Conservation (phyloP, 1,284 basidiomycete genomes). For the Trichosporon faecale region DNA sequence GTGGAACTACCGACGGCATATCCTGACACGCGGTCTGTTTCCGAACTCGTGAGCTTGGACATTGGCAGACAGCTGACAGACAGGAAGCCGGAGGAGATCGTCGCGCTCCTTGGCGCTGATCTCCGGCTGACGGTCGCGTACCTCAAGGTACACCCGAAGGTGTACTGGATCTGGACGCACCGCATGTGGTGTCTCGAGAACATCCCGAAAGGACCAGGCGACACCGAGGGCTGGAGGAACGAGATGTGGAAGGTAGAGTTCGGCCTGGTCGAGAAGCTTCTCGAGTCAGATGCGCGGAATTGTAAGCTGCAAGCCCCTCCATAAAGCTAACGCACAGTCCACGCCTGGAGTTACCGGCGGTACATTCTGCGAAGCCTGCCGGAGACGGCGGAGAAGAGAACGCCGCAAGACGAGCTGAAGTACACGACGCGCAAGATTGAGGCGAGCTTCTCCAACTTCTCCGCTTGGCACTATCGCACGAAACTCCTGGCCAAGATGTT, state of each 20-base stretch:
- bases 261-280: slow-evolving; percentile 80
- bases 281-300: slow-evolving; percentile 81
- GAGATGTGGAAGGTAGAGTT: slow-evolving; percentile 78
- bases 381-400: slow-evolving; percentile 44
- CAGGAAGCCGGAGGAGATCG: slow-evolving; percentile 58
- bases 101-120: slow-evolving; percentile 66
- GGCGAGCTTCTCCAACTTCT: slow-evolving; percentile 94
- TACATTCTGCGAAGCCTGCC: slow-evolving; percentile 73
- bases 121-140: slow-evolving; percentile 74
- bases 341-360: slow-evolving; percentile 86
- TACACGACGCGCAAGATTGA: slow-evolving; percentile 91
- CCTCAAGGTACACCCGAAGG: slow-evolving; percentile 80
- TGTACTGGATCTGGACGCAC: slow-evolving; percentile 97
- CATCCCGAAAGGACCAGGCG: slow-evolving; percentile 65
- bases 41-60: slow-evolving; percentile 58
- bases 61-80: neutral
- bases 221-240: slow-evolving; percentile 63
- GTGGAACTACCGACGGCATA: slow-evolving; percentile 85
- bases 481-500: slow-evolving; percentile 73
- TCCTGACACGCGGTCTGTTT: slow-evolving; percentile 71
- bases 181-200: slow-evolving; percentile 86
- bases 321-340: slow-evolving; percentile 59
- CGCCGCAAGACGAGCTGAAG: slow-evolving; percentile 60
- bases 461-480: slow-evolving; percentile 96
- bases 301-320: slow-evolving; percentile 56